A percentile compares a stretch with the other conserved stretches of the same genome.
Conservation (phyloP, 2,329 filamentous ascomycete genomes). For the Lasiodiplodia gonubiensis region DNA sequence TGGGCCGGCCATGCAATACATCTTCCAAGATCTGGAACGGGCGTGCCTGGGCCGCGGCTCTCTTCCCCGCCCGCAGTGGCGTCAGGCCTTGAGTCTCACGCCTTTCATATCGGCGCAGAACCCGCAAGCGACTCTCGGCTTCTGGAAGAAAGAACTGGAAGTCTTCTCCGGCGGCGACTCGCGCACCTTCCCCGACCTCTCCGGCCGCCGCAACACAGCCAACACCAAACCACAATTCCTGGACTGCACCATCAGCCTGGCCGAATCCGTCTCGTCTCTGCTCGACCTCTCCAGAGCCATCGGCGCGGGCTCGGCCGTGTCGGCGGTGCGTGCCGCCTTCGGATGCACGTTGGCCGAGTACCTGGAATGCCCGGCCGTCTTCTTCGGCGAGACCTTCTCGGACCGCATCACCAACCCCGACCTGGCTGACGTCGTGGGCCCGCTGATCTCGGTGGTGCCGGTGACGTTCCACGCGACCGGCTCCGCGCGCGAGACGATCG, state of each 20-base stretch:
- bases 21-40: not conserved
- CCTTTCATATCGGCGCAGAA: not conserved
- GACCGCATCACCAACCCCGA: not conserved
- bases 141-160: not conserved
- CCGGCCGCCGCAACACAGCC: not conserved
- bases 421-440: not conserved
- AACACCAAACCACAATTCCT: not conserved
- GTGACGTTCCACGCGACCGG: not conserved
- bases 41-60: not conserved
- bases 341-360: not conserved
- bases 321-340: not conserved
- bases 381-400: constrained; percentile 3
- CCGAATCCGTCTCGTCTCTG: not conserved
- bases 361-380: not conserved
- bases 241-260: not conserved
- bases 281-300: not conserved
- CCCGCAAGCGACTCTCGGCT: not conserved
- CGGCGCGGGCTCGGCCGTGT: not conserved
- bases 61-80: not conserved
- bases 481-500: not conserved
- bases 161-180: not conserved
- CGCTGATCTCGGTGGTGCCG: not conserved
- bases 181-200: not conserved
- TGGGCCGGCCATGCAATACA: not conserved
- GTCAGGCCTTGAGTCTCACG: not conserved